Base-by-base conservation (phyloP, 2,329 filamentous ascomycete genomes). In the Nigrograna mackinnonii region DNA sequence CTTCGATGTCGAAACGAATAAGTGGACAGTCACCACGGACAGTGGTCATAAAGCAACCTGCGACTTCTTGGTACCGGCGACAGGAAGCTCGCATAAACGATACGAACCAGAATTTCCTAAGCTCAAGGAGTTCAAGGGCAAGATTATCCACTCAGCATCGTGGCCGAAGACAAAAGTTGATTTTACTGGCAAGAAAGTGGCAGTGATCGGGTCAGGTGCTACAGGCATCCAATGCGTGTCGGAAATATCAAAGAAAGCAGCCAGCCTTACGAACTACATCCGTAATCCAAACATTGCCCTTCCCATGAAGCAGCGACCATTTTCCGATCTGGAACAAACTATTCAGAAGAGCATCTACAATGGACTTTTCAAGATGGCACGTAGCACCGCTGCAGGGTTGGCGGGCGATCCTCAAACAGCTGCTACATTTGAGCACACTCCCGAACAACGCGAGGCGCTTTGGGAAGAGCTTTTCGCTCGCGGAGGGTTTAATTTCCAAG, bases 141-240 rank as follows among this genome's bases (percentile, higher is more conserved):
- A 69, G 4, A 69, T 80, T 11, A 70, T 78, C 52, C 79, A 83
- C 58, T 76, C 78, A 0, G 78, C 77, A 2, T 76, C 75, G 58
- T 82, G 79, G 79, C 79, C 80, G 1, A 69, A 79, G 3, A 64
- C 75, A 4, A 67, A 74, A 2, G 65, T 83, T 22, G 69, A 76
- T 30, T 70, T 80, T 26, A 68, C 69, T 21, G 72, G 72, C 39
- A 84, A 84, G 57, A 70, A 73, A 14, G 74, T 78, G 35, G 82
- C 76, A 7, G 72, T 85, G 49, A 78, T 85, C 30, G 82, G 82
- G n/a, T 84, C 79, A 0, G 82, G 82, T 2, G 77, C 80, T 0
- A 78, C 78, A 0, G 82, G 81, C 0, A n/a, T 47, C 6, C 41
- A 47, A 22, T 21, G 43, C 26, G 24, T 31, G n/a, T 41, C 40